Evolutionary conservation across 305 asterid species (phyloP), one percentile per base, ranked within the genome.

Genomic region (Rubia tinctorum): DNA sequence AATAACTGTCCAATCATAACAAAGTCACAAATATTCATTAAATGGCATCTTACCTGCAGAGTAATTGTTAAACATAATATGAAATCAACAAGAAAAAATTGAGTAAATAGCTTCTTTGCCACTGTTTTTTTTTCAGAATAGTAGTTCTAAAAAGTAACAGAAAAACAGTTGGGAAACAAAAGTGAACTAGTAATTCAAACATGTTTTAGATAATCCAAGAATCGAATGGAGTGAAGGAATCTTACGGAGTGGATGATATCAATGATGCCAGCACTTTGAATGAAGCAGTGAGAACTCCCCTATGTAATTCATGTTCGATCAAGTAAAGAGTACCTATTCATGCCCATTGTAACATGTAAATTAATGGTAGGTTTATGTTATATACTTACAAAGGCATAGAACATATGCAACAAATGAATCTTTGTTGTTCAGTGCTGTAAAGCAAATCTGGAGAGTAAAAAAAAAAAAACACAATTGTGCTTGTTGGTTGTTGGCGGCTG

Each of bases 171-270:
- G 51, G 25, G 34, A 60, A 53, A 58, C 14, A 7, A 69, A 63
- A 70, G 42, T 37, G 49, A 71, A 69, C 25, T 45, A 53, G 49
- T n/a, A 14, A 70, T 22, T 14, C 7, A 51, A n/a, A 34, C 20
- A 80, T 18, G 14, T 67, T 84, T 30, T 30, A 37, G 25, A 18
- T 43, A 53, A 17, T 53, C n/a, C 22, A 17, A 64, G 30, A 53
- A 39, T 64, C 69, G 69, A 60, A 3, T 45, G n/a, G 68, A 78
- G 81, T 65, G 37, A 51, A 78, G 75, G 58, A 76, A 68, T 84
- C 97, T 88, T 88, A 93, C 98, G 98, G 98, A 8, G 98, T 94
- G 75, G 96, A 94, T 76, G 97, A 85, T 76, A 87, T 81, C 91
- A 94, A 78, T 82, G 86, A 89, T 85, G 78, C 74, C 83, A 90